These are phyloP conservation scores for Groenewaldozyma salmanticensis DNA, from an alignment of 805 yeast genomes.

Conservation along the genomic window DNA sequence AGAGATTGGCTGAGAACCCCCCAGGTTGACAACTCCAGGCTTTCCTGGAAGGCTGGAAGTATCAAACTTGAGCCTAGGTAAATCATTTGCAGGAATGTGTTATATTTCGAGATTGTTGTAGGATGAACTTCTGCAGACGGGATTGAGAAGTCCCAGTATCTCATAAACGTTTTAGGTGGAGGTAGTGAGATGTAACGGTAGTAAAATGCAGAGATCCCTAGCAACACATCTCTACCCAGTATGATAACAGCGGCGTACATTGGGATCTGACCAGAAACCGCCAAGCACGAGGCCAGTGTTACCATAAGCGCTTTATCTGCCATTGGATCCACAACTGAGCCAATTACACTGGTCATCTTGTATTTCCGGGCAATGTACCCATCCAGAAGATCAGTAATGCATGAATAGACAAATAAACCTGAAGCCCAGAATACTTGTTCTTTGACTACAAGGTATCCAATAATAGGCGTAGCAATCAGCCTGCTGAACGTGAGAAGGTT, in stretches of 20 bases:
- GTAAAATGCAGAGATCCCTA: slow-evolving; percentile 63
- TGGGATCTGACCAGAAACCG: slow-evolving; percentile 64
- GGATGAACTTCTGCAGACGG: slow-evolving; percentile 87
- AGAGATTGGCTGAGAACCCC: too few species aligned
- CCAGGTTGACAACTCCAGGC: slow-evolving; percentile 22
- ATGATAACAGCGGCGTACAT: slow-evolving; percentile 45
- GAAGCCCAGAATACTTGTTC: slow-evolving; percentile 58
- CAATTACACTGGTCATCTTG: slow-evolving; percentile 70
- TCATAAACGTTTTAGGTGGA: slow-evolving; percentile 57
- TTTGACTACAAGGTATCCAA: slow-evolving; percentile 68
- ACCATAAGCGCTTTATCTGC: slow-evolving; percentile 93
- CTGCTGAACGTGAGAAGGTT: slow-evolving; percentile 76
- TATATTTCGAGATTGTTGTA: slow-evolving; percentile 72
- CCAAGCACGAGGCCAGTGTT: slow-evolving; percentile 67
- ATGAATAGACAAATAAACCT: slow-evolving; percentile 69
- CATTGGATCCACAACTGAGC: slow-evolving; percentile 87
- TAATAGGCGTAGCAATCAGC: slow-evolving; percentile 69
- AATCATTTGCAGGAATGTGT: slow-evolving; percentile 88
- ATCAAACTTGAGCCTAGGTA: slow-evolving; percentile 61
- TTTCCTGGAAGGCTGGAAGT: slow-evolving; percentile 37
- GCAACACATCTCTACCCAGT: slow-evolving; percentile 71
- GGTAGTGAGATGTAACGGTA: slow-evolving; percentile 68
- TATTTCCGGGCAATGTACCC: slow-evolving; percentile 82
- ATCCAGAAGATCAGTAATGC: slow-evolving; percentile 85
- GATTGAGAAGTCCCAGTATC: slow-evolving; percentile 70